Base-by-base conservation (phyloP, 306 rosid genomes). In the Psophocarpus tetragonolobus region DNA sequence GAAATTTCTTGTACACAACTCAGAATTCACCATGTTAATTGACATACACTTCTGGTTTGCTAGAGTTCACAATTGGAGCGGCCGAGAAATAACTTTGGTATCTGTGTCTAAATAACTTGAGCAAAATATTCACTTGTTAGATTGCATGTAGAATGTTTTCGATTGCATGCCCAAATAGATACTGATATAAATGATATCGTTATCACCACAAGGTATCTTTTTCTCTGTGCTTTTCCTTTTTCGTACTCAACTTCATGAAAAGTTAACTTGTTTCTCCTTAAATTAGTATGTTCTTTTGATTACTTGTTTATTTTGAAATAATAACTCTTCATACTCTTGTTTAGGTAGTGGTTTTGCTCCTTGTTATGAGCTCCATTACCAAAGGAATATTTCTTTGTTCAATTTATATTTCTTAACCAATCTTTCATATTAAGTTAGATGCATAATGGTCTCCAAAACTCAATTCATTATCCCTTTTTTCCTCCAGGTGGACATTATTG, bases 401-500 rank as follows among this genome's bases (percentile, higher is more conserved):
- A n/a, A n/a, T n/a, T n/a, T n/a, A n/a, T n/a, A n/a, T n/a, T n/a
- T n/a, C n/a, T n/a, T n/a, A n/a, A n/a, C n/a, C n/a, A n/a, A n/a
- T n/a, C n/a, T n/a, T n/a, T n/a, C n/a, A n/a, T n/a, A n/a, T n/a
- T n/a, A n/a, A n/a, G n/a, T n/a, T n/a, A n/a, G n/a, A n/a, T n/a
- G n/a, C n/a, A n/a, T n/a, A n/a, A n/a, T n/a, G n/a, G n/a, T 62
- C 39, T 5, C 62, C 27, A 68, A 63, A n/a, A n/a, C 35, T 14
- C 7, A 12, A 30, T 10, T 67, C 45, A 56, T 64, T 60, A 14
- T 82, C 20, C 39, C 80, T 75, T 48, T 80, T 80, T 64, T 74
- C 58, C 15, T 35, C 75, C 80, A 92, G 99, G 99, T 96, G 64
- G 99, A 96, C 91, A 87, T 96, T 58, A 87, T 93, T 72, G 99